These are phyloP conservation scores for Elaeis guineensis DNA, from an alignment of 176 grass and related monocot species.

Conservation along the genomic window DNA sequence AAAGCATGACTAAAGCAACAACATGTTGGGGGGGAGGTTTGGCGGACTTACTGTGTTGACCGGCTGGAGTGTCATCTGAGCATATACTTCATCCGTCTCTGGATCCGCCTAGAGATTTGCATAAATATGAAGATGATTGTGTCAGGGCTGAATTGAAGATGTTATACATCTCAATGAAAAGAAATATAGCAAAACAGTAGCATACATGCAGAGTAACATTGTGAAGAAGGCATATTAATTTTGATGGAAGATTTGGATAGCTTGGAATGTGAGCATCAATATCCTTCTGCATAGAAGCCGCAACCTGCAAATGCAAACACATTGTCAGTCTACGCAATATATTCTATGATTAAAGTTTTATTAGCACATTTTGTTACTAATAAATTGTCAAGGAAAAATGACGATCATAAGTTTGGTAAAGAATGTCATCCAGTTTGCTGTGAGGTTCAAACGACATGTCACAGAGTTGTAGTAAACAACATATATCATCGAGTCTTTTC, in stretches of 20 bases:
- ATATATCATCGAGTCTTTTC: too few species aligned
- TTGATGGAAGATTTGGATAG: conserved; percentile 73
- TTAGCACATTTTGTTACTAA: too few species aligned
- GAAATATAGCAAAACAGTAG: conserved; percentile 1
- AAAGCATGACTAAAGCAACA: neutral
- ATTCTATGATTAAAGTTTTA: neutral
- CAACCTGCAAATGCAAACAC: conserved; percentile 45
- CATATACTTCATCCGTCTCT: conserved; percentile 81
- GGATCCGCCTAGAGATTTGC: conserved; percentile 51
- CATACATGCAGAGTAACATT: conserved; percentile 60
- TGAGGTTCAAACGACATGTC: too few species aligned
- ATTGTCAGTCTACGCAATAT: neutral
- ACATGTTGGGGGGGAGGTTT: neutral
- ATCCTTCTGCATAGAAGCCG: conserved; percentile 70
- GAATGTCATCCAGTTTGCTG: too few species aligned
- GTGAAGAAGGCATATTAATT: conserved; percentile 62
- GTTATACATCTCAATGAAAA: neutral
- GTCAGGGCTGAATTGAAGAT: too few species aligned
- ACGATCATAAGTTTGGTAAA: too few species aligned
- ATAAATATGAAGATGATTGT: neutral
- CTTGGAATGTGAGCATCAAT: conserved; percentile 56
- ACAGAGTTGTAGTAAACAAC: too few species aligned
- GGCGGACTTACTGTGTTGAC: conserved; percentile 51
- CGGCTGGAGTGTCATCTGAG: conserved; percentile 68
- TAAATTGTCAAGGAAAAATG: too few species aligned